Base-by-base conservation (phyloP, 2,329 filamentous ascomycete species). In the Claviceps cyperi region DNA sequence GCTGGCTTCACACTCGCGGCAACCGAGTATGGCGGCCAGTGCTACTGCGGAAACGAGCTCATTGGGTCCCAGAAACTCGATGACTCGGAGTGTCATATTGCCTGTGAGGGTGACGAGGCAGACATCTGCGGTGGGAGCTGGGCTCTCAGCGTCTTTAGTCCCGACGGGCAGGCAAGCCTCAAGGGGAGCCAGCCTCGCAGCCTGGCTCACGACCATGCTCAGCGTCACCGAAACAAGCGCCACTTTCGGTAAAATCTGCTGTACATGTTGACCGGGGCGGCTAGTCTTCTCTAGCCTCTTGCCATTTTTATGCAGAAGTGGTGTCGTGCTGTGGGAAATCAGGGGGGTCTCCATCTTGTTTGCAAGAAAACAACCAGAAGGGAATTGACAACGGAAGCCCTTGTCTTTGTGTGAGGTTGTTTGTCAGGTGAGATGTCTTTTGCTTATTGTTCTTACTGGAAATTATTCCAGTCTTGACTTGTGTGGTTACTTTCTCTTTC, bases 61-160 rank as follows among this genome's bases (percentile, higher is more conserved):
- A 48, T 54, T 5, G 63, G 64, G 41, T 68, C 65, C 28, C 60
- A 66, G 46, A 63, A 66, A 53, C 57, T 78, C 17, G 67, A 69
- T 43, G 72, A 74, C 3, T 62, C 59, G 7, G 55, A 58, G 13
- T 81, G 77, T 63, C 60, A 46, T 17, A 49, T 51, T 19, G 24
- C 70, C 1, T 80, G 77, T 58, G 67, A 70, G 48, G 76, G 74
- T 21, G 70, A 77, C 54, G 53, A 53, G 1, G 60, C 58, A 11
- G 63, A 77, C 57, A 65, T 65, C 5, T 81, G 77, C 56, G 77
- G 77, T 45, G 76, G 75, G 15, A 54, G 59, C 49, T 66, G 67
- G 62, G 64, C 68, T 9, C 62, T 76, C 47, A 70, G 63, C 51
- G 66, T 75, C 50, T 77, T 69, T 58, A 67, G 64, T 50, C 59